phyloP scores from a whole-genome alignment of 257 asterid species.

The Nicotiana paniculata region DNA sequence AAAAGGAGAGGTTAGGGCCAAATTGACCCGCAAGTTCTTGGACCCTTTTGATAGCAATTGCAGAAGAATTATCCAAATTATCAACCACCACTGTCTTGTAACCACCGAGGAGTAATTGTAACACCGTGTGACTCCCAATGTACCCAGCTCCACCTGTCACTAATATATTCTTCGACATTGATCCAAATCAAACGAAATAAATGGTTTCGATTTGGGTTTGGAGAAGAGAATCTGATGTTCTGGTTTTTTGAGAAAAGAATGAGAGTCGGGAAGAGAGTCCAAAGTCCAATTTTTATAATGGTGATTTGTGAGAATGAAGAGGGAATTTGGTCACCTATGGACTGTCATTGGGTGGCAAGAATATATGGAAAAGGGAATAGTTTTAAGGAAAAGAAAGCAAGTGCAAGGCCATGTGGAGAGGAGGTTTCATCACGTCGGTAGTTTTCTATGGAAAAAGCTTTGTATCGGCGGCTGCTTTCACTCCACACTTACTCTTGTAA shows the following conservation, averaged over 20 bases:
- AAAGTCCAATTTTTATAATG: not conserved
- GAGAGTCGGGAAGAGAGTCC: not conserved
- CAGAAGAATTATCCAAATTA: conserved; percentile 84
- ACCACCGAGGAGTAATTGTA: conserved; percentile 73
- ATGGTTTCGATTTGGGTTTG: not conserved
- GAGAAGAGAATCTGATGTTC: not conserved
- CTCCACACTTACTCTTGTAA: not conserved
- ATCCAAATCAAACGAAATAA: not conserved
- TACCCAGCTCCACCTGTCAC: conserved; percentile 73
- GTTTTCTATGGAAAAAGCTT: not conserved
- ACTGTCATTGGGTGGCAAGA: conserved; percentile 5
- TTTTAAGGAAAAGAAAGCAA: not conserved
- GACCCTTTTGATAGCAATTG: conserved; percentile 56
- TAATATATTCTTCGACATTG: conserved; percentile 40
- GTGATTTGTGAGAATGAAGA: not conserved
- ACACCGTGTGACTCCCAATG: conserved; percentile 75
- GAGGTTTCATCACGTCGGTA: conserved; percentile 4
- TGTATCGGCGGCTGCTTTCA: not conserved
- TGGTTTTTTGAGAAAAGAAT: not conserved
- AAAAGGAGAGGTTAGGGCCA: conserved; percentile 61
- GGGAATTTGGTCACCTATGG: not conserved
- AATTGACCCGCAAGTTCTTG: conserved; percentile 60
- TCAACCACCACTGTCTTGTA: conserved; percentile 69
- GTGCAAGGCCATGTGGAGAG: not conserved
- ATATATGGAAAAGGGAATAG: not conserved